Base-by-base conservation (phyloP, 164 flowering plant species). In the Chimonanthus salicifolius region DNA sequence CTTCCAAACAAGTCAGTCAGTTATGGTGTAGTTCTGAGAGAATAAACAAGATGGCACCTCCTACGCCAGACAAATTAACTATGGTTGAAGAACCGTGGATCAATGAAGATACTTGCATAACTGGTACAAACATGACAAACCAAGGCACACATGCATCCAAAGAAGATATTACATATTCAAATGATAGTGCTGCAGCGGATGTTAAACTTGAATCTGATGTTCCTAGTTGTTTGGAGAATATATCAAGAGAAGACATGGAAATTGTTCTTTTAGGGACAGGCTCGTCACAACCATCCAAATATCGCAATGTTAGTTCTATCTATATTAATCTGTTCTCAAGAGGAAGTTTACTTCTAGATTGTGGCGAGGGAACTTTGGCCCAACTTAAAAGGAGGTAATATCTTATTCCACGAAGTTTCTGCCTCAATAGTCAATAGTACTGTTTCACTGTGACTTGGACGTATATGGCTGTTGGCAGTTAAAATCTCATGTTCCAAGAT, bases 351-450 rank as follows among this genome's bases (percentile, higher is more conserved):
- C 90, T 96, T 64, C 80, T 96, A 49, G 99, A 96, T 79, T 96
- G 99, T 66, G 99, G 99, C 44, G 99, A 96, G 84, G 98, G 97
- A 79, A 90, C 94, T 43, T 78, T 94, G n/a, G 98, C 92, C 45
- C 99, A 96, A 81, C 88, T 96, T n/a, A 96, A 85, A 82, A 87
- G 99, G 85, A 90, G 99, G 99, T 94, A 85, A 76, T 5, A 21
- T 54, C 8, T 11, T 47, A 20, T 18, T 62, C 20, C 9, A 5
- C 11, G 46, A 66, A 9, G 68, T 11, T 15, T 33, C 33, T 33
- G 33, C 33, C 33, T 33, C 33, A 33, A 33, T 33, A 33, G 33
- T 33, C 33, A 33, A 33, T 33, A 33, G 33, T 33, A 33, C 33
- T 33, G 33, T 33, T 33, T 33, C 33, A 1, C 33, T 33, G 33